Evolutionary conservation across 352 stramenopile genomes (phyloP), one percentile per base, ranked within the genome.

Genomic region (Pythium sp.): DNA sequence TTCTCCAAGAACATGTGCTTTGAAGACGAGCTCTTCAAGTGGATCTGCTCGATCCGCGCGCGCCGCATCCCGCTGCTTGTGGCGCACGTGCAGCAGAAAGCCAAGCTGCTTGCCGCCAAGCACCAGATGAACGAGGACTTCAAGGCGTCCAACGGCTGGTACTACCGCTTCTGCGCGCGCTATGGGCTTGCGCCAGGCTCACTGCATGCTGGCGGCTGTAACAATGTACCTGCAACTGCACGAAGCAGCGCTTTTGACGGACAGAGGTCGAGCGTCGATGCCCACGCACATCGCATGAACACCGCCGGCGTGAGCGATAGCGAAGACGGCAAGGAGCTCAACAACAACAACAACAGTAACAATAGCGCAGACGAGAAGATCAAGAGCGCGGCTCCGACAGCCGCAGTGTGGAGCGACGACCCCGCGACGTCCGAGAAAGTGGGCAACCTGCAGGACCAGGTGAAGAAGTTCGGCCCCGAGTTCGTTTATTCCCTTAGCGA

Each of bases 121-220:
- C 77, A 86, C 75, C 69, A 72, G 43, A 75, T 78, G 70, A 78
- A 75, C 57, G 75, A 80, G 26, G 62, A 63, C 24, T 88, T 86
- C 53, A 85, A 84, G 58, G 84, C 84, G 2, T 92, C 82, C 7
- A 91, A 91, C 55, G 84, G 84, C 5, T 92, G 84, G 84, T 92
- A 92, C 68, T 90, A 91, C 59, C 82, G 84, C 59, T 92, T 92
- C 65, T 89, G 81, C 54, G 72, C 77, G 15, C 81, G 84, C n/a
- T 91, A 88, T 36, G 80, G 82, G 11, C 74, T 91, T 60, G 76
- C 78, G 3, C 73, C 74, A 2, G 70, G 74, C 3, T 75, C 76
- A 8, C 55, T 89, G 14, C 68, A 73, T 55, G 56, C 64, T n/a
- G 49, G 34, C 2, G 47, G 66, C 20, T 30, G 65, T 61, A 76